Evolutionary conservation across 2,329 filamentous ascomycete genomes (phyloP), one percentile per base, ranked within the genome.

Genomic region (Cercospora zeae-maydis): DNA sequence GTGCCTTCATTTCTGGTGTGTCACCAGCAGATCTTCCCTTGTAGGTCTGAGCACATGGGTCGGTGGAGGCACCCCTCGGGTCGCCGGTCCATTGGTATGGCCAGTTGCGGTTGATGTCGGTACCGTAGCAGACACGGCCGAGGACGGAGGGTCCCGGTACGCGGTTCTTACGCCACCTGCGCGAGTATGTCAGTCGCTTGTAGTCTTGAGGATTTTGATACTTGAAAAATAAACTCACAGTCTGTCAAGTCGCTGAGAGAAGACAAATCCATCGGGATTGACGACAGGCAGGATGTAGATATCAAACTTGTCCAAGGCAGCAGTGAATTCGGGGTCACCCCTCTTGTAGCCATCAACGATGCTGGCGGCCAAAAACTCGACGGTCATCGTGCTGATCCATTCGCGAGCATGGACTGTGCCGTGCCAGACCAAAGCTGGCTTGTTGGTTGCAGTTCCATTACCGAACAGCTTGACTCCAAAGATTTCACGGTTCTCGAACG

Each of bases 91-190:
- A 87, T 69, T 76, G 75, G 70, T 74, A 66, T 74, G 75, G 73
- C 84, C 84, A 86, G 75, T 86, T 86, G 63, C 85, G 80, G 76
- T 87, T 87, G 71, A 85, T 61, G 67, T 87, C 85, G 10, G 78
- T 78, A 14, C 82, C 82, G 24, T 81, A 66, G 63, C 79, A 83
- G 8, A 74, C 73, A n/a, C 75, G 76, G 7, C 75, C 74, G 0
- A 70, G 64, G 3, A 72, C 67, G 31, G 59, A 31, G 0, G 57
- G 60, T 8, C 47, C 57, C 0, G 67, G 62, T 64, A 83, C 78
- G 2, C 84, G 80, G 73, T 85, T 87, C 76, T 87, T 87, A 65
- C 85, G 83, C 86, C 86, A 88, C 1, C 59, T 62, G 1, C 10
- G 24, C 31, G 9, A 4, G 24, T 3, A 2, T 16, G 58, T 51